These are phyloP conservation scores for Penicillium aurantiogriseum DNA, from an alignment of 2,329 filamentous ascomycete genomes.

Conservation along the genomic window DNA sequence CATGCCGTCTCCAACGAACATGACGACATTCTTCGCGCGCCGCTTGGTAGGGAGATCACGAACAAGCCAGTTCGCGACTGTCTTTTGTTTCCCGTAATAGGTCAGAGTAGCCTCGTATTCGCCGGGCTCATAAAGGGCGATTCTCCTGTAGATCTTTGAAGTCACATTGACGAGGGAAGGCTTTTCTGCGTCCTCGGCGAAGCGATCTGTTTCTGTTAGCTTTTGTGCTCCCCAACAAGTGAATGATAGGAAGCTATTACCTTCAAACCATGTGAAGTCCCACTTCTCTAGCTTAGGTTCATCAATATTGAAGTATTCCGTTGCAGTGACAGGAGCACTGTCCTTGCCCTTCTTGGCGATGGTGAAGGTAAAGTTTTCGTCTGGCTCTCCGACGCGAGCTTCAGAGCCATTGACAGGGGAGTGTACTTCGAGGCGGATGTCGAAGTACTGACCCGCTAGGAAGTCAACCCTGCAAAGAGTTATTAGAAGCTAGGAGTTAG, in stretches of 20 bases:
- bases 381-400: slow-evolving; percentile 66
- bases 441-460: slow-evolving; percentile 78
- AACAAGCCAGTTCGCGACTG: slow-evolving; percentile 73
- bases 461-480: slow-evolving; percentile 63
- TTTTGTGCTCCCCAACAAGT: neutral
- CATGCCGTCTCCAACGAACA: slow-evolving; percentile 75
- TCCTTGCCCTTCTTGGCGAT: slow-evolving; percentile 59
- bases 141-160: slow-evolving; percentile 72
- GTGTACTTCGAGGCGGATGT: slow-evolving; percentile 79
- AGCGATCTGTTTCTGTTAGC: slow-evolving; percentile 56
- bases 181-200: slow-evolving; percentile 67
- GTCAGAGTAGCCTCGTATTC: slow-evolving; percentile 72
- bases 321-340: slow-evolving; percentile 49
- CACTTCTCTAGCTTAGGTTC: slow-evolving; percentile 76
- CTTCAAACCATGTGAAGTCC: slow-evolving; percentile 83
- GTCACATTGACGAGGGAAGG: slow-evolving; percentile 76
- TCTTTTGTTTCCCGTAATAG: slow-evolving; percentile 72
- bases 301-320: slow-evolving; percentile 65
- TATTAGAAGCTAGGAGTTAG: neutral
- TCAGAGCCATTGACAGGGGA: slow-evolving; percentile 79
- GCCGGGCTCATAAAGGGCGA: slow-evolving; percentile 75
- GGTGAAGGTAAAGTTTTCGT: slow-evolving; percentile 72
- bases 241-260: slow-evolving; percentile 29
- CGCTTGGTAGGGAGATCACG: slow-evolving; percentile 67
- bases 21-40: slow-evolving; percentile 79